Percentiles rank a stretch among this genome's conserved stretches.
phyloP scores from a whole-genome alignment of 495 filamentous ascomycete species.

The Penicillium coffeae region DNA sequence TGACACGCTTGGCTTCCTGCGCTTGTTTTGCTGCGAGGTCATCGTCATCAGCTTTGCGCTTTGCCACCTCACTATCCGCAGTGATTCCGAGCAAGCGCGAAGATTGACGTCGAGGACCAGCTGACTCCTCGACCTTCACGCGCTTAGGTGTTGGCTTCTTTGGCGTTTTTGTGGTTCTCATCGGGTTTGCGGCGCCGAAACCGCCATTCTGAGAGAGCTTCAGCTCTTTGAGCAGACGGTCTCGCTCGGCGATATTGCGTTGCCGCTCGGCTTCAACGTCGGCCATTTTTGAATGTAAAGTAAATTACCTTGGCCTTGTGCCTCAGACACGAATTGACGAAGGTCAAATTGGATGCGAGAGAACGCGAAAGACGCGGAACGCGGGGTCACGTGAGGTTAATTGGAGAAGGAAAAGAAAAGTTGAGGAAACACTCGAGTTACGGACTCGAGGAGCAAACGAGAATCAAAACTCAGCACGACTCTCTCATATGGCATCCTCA shows the following conservation, averaged over 20 bases:
- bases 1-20: conserved; percentile 64
- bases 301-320: neutral
- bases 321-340: neutral
- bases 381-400: conserved; percentile 21
- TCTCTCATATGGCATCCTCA: conserved; percentile 16
- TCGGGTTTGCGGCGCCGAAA: conserved; percentile 22
- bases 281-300: conserved; percentile 2
- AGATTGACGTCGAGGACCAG: conserved; percentile 57
- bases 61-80: conserved; percentile 68
- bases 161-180: conserved; percentile 42
- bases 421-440: neutral
- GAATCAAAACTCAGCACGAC: too few relatives aligned
- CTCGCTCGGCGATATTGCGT: conserved; percentile 70
- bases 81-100: conserved; percentile 63
- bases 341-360: neutral
- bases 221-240: conserved; percentile 60
- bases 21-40: conserved; percentile 55
- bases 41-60: conserved; percentile 77
- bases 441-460: too few relatives aligned
- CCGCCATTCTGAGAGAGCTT: conserved; percentile 51
- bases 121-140: conserved; percentile 42
- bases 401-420: neutral
- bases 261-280: conserved; percentile 69
- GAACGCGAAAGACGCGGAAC: conserved; percentile 7
- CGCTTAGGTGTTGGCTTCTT: conserved; percentile 47